Base-by-base conservation (phyloP, 1,284 basidiomycete genomes). In the Ganoderma leucocontextum region DNA sequence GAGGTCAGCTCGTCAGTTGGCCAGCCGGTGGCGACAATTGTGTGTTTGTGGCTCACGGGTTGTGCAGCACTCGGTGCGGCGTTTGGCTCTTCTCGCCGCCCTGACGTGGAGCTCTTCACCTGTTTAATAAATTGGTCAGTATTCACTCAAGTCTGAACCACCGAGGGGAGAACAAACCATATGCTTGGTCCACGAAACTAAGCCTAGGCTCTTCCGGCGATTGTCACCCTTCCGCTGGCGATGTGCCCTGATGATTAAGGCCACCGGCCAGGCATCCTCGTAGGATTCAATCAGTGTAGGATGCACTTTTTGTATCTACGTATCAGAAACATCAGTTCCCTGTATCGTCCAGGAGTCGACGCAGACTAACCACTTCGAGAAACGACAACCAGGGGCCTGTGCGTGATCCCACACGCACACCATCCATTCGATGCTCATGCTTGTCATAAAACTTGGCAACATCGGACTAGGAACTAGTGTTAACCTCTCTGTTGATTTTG, bases 181-280 rank as follows among this genome's bases (percentile, higher is more conserved):
- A 17, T n/a, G 38, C 12, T 35, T 36, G n/a, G 44, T 38, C 55
- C 44, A 64, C 5, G 41, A 15, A 25, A 57, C 33, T 22, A 49
- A 53, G 52, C 52, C 25, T 33, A n/a, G 15, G 44, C 17, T 7
- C 44, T 39, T 39, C 39, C 8, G 39, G 44, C 44, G 44, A 47
- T 7, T 7, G 19, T 47, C 44, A 1, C 17, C 17, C 44, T 29
- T 36, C 25, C 55, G 41, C 15, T 39, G 17, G 19, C 47, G 55
- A 19, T 63, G 62, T 9, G 0, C 57, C 1, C 12, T n/a, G 10
- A 60, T 58, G 60, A 68, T 64, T 25, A 33, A n/a, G 15, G 5
- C 12, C 2, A 65, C 36, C 0, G 67, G 67, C 67, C 67, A 68
- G 17, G 55, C 63, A n/a, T 59, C 53, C 8, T 62, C 42, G 25